Percentiles rank a stretch among this genome's conserved stretches.
Evolutionary conservation across 2,329 filamentous ascomycete species (phyloP).

Genomic region (Elsinoe perseae): DNA sequence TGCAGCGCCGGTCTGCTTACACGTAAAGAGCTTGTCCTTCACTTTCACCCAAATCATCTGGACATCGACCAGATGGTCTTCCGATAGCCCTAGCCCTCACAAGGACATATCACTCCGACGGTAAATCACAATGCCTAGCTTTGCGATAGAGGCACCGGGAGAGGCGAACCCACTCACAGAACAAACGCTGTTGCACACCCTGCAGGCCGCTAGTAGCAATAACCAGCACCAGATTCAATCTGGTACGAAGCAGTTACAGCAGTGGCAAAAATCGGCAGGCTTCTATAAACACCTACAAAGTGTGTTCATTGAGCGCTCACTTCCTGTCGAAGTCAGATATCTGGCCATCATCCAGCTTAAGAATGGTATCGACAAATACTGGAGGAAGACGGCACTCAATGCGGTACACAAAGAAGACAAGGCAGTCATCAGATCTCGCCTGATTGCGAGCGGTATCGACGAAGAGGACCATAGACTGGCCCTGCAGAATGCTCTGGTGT

Average conservation of each 20-base stretch:
- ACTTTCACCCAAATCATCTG: neutral
- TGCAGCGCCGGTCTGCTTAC: neutral
- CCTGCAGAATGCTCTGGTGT: constrained; percentile 77
- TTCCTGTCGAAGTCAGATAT: constrained; percentile 73
- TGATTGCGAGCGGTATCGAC: constrained; percentile 68
- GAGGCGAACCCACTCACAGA: constrained; percentile 59
- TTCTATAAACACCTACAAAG: constrained; percentile 48
- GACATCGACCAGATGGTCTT: neutral
- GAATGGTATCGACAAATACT: constrained; percentile 92
- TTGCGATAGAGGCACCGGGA: constrained; percentile 63
- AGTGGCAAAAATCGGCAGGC: constrained; percentile 42
- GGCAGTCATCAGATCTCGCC: constrained; percentile 60
- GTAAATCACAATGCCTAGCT: constrained; percentile 22
- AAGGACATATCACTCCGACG: neutral
- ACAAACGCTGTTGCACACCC: constrained; percentile 40
- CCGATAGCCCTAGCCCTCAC: neutral
- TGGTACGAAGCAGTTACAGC: constrained; percentile 45
- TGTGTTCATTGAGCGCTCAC: constrained; percentile 69
- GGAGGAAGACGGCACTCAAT: constrained; percentile 72
- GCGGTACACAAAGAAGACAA: constrained; percentile 64
- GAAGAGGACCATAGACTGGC: constrained; percentile 71
- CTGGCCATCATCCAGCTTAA: constrained; percentile 91
- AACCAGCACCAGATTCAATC: constrained; percentile 44
- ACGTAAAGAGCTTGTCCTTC: neutral
- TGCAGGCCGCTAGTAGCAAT: constrained; percentile 41